Evolutionary conservation across 148 eudicot species (phyloP).

Genomic region (Drosera capensis): DNA sequence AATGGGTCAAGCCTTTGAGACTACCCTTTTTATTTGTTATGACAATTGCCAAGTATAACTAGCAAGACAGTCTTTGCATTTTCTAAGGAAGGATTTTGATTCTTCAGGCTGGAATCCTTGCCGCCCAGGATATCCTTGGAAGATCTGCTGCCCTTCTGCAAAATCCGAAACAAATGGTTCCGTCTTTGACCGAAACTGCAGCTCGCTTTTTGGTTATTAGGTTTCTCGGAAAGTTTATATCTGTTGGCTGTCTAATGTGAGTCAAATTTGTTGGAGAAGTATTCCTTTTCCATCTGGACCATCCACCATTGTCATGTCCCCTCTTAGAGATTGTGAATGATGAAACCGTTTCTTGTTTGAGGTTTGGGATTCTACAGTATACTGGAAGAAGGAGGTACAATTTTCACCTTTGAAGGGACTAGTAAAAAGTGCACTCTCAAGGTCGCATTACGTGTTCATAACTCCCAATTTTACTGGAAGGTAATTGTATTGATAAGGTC

Average conservation of each 20-base stretch:
- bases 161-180: constrained; percentile 85
- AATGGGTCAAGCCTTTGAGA: no score
- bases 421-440: constrained; percentile 30
- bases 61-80: no score
- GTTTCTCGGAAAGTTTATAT: constrained; percentile 44
- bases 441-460: constrained; percentile 50
- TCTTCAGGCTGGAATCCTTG: constrained; percentile 59
- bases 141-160: constrained; percentile 21
- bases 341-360: neutral
- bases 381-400: constrained; percentile 72
- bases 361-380: constrained; percentile 24
- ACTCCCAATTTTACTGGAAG: constrained; percentile 91
- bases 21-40: no score
- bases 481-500: no score
- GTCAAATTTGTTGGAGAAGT: constrained; percentile 10
- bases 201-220: constrained; percentile 59
- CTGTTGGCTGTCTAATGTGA: constrained; percentile 71
- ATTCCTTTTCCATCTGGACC: neutral
- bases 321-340: neutral
- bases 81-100: neutral
- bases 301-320: neutral
- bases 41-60: no score
- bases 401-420: constrained; percentile 51
- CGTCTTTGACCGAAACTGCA: constrained; percentile 52
- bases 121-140: constrained; percentile 52